phyloP scores from a whole-genome alignment of 2,329 filamentous ascomycete species.

The Coniella lustricola region DNA sequence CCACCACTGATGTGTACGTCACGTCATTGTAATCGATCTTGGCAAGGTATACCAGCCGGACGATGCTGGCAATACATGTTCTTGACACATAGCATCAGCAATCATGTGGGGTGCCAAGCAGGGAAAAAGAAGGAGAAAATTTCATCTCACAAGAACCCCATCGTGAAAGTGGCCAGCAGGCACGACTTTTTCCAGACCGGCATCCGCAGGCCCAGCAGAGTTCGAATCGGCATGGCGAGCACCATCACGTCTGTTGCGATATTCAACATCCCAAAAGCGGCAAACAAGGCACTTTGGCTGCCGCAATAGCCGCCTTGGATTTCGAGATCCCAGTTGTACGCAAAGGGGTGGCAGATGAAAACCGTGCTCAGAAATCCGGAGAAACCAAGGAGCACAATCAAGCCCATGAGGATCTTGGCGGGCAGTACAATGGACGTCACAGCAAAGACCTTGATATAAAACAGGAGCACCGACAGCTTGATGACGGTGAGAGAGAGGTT shows the following conservation, averaged over 20 bases:
- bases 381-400: slow-evolving; percentile 22
- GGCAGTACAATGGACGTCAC: slow-evolving; percentile 20
- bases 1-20: slow-evolving; percentile 27
- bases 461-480: slow-evolving; percentile 25
- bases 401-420: slow-evolving; percentile 19
- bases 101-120: background rate
- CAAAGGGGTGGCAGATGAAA: slow-evolving; percentile 31
- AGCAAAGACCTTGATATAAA: slow-evolving; percentile 24
- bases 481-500: slow-evolving; percentile 23
- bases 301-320: slow-evolving; percentile 27
- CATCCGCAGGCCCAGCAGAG: slow-evolving; percentile 24
- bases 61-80: slow-evolving; percentile 28
- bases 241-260: background rate
- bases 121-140: no score
- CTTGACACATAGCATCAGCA: slow-evolving; percentile 17
- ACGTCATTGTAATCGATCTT: slow-evolving; percentile 28
- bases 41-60: slow-evolving; percentile 28
- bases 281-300: slow-evolving; percentile 18
- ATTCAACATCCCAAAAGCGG: slow-evolving; percentile 3
- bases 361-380: slow-evolving; percentile 24
- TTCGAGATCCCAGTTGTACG: slow-evolving; percentile 28
- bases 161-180: slow-evolving; percentile 25
- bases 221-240: slow-evolving; percentile 1
- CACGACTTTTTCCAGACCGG: slow-evolving; percentile 24
- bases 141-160: slow-evolving; percentile 27